Percentiles rank a stretch among this genome's conserved stretches.
Evolutionary conservation across 352 stramenopile species (phyloP).

Genomic region (Phytophthora megakarya): DNA sequence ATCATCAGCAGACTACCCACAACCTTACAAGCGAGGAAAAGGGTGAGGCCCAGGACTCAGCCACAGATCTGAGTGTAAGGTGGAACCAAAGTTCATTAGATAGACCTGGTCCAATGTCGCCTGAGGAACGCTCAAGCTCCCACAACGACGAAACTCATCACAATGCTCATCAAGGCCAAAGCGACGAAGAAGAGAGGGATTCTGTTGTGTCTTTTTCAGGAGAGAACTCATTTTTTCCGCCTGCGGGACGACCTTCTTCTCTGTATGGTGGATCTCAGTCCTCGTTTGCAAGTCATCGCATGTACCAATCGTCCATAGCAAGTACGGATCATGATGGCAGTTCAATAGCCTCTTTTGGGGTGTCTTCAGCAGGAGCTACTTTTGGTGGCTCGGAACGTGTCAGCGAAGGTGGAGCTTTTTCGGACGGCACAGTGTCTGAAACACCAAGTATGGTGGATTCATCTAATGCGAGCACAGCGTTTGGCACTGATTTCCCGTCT

Average conservation of each 20-base stretch:
- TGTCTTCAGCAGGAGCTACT: slow-evolving; percentile 78
- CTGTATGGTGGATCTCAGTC: slow-evolving; percentile 47
- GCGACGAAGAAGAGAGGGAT: slow-evolving; percentile 44
- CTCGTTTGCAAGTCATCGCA: slow-evolving; percentile 46
- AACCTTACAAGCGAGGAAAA: slow-evolving; percentile 13
- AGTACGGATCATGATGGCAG: slow-evolving; percentile 50
- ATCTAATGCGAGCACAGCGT: slow-evolving; percentile 78
- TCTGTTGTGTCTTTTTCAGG: slow-evolving; percentile 45
- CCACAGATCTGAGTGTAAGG: slow-evolving; percentile 24
- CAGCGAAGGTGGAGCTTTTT: slow-evolving; percentile 66
- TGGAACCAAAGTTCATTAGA: slow-evolving; percentile 26
- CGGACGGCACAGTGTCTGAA: slow-evolving; percentile 69
- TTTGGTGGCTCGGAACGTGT: slow-evolving; percentile 76
- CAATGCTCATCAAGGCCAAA: slow-evolving; percentile 25
- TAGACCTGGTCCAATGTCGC: not conserved
- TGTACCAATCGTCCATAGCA: slow-evolving; percentile 45
- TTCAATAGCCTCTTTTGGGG: slow-evolving; percentile 70
- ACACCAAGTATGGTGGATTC: slow-evolving; percentile 73
- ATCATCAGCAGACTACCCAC: slow-evolving; percentile 3
- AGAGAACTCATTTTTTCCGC: slow-evolving; percentile 42
- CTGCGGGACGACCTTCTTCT: slow-evolving; percentile 36
- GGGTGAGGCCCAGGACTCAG: slow-evolving; percentile 16
- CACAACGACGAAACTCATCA: slow-evolving; percentile 15
- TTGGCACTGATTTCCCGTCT: slow-evolving; percentile 75
- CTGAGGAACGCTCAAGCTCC: slow-evolving; percentile 14